phyloP scores from a whole-genome alignment of 768 basidiomycete genomes.

The Stropharia rugosoannulata region DNA sequence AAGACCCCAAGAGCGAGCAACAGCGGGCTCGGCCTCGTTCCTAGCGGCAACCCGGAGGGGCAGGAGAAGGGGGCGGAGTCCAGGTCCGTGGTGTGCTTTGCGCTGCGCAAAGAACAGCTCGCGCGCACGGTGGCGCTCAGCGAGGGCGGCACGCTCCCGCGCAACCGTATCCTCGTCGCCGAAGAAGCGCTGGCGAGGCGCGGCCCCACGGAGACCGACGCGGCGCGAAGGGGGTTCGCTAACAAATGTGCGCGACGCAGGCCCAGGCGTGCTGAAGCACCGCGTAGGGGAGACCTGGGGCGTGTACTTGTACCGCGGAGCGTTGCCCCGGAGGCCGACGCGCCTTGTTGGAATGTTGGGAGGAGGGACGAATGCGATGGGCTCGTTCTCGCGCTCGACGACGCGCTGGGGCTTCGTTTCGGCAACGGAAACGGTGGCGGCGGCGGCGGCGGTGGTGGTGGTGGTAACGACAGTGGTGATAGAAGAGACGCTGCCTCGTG shows the following conservation, averaged over 20 bases:
- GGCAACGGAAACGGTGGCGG: too few species aligned
- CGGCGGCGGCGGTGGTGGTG: too few species aligned
- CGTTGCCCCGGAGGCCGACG: background rate
- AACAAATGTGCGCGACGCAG: background rate
- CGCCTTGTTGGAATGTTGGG: background rate
- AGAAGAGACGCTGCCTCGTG: too few species aligned
- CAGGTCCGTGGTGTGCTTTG: background rate
- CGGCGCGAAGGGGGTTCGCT: slow-evolving; percentile 1
- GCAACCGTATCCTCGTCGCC: background rate
- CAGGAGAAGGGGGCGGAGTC: background rate
- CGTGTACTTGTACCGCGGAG: background rate
- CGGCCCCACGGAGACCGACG: background rate
- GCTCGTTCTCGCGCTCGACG: background rate
- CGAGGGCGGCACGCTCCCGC: background rate
- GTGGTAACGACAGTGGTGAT: too few species aligned
- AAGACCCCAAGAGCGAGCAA: slow-evolving; percentile 3
- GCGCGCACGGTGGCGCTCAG: slow-evolving; percentile 1
- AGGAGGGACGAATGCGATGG: background rate
- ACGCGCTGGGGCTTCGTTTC: too few species aligned
- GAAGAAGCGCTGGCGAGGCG: background rate
- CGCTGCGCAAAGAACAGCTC: slow-evolving; percentile 3
- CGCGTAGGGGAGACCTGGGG: background rate
- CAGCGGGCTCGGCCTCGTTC: background rate
- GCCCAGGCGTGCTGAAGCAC: background rate
- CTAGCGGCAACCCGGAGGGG: slow-evolving; percentile 2